Evolutionary conservation across 2,329 filamentous ascomycete species (phyloP).

Genomic region (Fusarium sp.): DNA sequence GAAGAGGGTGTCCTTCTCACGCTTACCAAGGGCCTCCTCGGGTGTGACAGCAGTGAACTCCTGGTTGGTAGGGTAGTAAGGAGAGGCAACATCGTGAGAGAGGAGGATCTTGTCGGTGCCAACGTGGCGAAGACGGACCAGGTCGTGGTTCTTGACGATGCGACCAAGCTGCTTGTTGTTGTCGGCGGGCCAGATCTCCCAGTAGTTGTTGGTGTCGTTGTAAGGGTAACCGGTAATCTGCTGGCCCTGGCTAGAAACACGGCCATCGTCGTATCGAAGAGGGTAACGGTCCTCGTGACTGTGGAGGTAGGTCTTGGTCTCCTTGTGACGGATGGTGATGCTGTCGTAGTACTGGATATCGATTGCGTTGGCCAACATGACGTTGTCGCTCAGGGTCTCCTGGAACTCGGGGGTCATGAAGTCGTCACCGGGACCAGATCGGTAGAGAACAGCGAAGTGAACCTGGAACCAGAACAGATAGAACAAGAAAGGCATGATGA

Average conservation of each 20-base stretch:
- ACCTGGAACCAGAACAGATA: conserved; percentile 99
- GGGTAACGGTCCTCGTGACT: conserved; percentile 92
- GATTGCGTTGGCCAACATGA: conserved; percentile 88
- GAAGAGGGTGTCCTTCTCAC: conserved; percentile 91
- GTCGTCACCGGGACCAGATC: conserved; percentile 94
- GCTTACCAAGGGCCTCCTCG: conserved; percentile 77
- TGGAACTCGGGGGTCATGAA: conserved; percentile 99
- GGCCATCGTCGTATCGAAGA: conserved; percentile 94
- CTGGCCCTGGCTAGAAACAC: conserved; percentile 96
- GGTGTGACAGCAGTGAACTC: conserved; percentile 88
- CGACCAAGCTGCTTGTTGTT: conserved; percentile 69
- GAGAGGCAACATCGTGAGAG: conserved; percentile 96
- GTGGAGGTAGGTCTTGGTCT: conserved; percentile 96
- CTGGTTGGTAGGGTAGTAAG: conserved; percentile 96
- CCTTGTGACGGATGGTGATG: conserved; percentile 92
- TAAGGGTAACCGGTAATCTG: conserved; percentile 98
- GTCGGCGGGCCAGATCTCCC: conserved; percentile 85
- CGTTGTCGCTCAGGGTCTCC: conserved; percentile 94
- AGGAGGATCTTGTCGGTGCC: conserved; percentile 87
- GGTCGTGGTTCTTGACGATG: conserved; percentile 82
- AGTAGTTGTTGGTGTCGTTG: conserved; percentile 99
- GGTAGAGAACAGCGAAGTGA: conserved; percentile 88
- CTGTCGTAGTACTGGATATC: conserved; percentile 90
- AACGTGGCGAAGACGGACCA: conserved; percentile 87
- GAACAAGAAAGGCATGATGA: conserved; percentile 93